Evolutionary conservation across 75 land plant genomes (phyloP), one percentile per base, ranked within the genome.

Genomic region (Cryptomeria japonica): DNA sequence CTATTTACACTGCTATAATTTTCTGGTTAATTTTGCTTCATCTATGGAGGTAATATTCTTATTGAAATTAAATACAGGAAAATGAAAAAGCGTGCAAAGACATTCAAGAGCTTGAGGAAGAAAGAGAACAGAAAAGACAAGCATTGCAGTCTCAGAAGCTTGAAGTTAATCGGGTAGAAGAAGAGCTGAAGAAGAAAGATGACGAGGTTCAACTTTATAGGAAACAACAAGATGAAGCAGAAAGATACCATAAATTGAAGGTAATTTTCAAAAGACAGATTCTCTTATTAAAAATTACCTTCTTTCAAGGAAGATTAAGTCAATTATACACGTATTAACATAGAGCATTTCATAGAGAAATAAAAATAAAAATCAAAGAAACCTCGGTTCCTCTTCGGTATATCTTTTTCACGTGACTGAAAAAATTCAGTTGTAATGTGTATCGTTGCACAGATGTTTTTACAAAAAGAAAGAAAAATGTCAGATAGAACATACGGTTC

Each of bases 161-260:
- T 25, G 83, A 80, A 28, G 16, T 80, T 44, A 80, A 80, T 80
- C 44, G 44, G 46, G 83, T 25, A 25, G 83, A 49, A 41, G 49
- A 80, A 80, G 47, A 80, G 42, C 49, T 80, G 83, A 42, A 80
- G 83, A 80, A 80, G 83, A 80, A 80, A 80, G 39, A 80, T 28
- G 28, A 42, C 31, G 83, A 80, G 47, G 31, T 80, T 44, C 83
- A 80, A 47, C n/a, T 8, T 80, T 80, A 80, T 44, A 80, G 46
- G 83, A 28, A 80, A 80, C 83, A 80, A 39, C 47, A 80, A 28
- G 83, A 80, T 47, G 47, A 80, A 80, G 83, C 83, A 80, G 46
- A 80, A 80, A 38, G 39, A 42, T 19, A 3, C 44, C 83, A 42
- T 42, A 80, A 80, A 80, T 25, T 28, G 47, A 42, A 80, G 83